Percentiles rank a stretch among this genome's conserved stretches.
Evolutionary conservation across 345 rosid species (phyloP).

Genomic region (Ceriops tagal): DNA sequence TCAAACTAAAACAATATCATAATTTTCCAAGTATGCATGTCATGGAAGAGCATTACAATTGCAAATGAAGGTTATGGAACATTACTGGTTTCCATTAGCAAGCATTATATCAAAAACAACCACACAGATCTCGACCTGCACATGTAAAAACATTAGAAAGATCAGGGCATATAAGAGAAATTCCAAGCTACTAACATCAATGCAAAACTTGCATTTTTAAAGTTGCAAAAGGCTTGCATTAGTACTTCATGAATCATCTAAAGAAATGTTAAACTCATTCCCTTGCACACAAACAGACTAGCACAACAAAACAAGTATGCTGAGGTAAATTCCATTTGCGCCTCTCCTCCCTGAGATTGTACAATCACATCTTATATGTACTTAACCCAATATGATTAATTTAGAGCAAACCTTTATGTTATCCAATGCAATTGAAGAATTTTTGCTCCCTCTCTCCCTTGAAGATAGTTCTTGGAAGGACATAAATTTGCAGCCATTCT

Average conservation of each 20-base stretch:
- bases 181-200: background rate
- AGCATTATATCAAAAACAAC: slow-evolving; percentile 88
- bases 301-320: background rate
- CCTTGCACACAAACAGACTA: background rate
- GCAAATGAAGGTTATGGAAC: slow-evolving; percentile 31
- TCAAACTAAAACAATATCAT: background rate
- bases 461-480: slow-evolving; percentile 91
- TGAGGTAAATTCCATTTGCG: background rate
- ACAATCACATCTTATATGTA: background rate
- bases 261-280: background rate
- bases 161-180: background rate
- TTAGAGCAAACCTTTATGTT: slow-evolving; percentile 56
- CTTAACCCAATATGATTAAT: background rate
- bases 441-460: slow-evolving; percentile 83
- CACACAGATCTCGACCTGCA: slow-evolving; percentile 79
- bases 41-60: slow-evolving; percentile 5
- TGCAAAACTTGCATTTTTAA: background rate
- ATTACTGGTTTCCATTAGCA: slow-evolving; percentile 75
- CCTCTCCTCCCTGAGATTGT: background rate
- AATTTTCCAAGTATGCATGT: background rate
- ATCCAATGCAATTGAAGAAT: slow-evolving; percentile 46
- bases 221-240: background rate
- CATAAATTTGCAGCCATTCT: slow-evolving; percentile 68
- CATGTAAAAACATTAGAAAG: slow-evolving; percentile 11
- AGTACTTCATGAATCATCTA: background rate